Base-by-base conservation (phyloP, 2,329 filamentous ascomycete species). In the Aureobasidium sp. region DNA sequence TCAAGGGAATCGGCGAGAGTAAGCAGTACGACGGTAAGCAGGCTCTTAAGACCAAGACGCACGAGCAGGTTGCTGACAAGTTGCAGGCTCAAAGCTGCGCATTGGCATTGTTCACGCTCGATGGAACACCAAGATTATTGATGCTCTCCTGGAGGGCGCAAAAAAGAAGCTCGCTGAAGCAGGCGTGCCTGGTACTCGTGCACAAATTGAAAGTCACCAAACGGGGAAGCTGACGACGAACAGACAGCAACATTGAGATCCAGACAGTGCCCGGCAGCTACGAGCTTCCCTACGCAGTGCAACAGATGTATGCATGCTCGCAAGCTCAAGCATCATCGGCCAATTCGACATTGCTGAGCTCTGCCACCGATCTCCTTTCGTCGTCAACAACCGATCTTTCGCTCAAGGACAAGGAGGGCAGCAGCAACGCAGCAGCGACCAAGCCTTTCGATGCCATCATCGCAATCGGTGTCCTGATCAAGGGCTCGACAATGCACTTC, bases 401-500 rank as follows among this genome's bases (percentile, higher is more conserved):
- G 37, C 52, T 47, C 39, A 44, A 63, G 23, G 51, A 51, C 26
- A 41, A 63, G 15, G 72, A 78, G 66, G 77, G 62, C 69, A 76
- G 52, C 36, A 66, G 66, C 48, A 73, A 70, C 42, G 69, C 78
- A 20, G 65, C 79, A 23, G 79, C 65, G 77, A 82, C 63, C 77
- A 80, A 62, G 55, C 85, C 91, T 23, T 97, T 97, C 70, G 93
- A 97, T 73, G 94, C 94, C 65, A 86, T 99, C 66, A 92, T 99
- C 67, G 91, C 94, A 59, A 89, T 99, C 68, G 94, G 94, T 62
- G 92, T 96, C 62, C 84, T 99, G 64, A 97, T 99, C 79, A 99
- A 99, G 80, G 94, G 94, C 74, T 90, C 96, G 77, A 97, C 94
- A 7, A 97, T 97, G 91, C 94, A 99, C 78, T 99, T 99, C 72